Base-by-base conservation (phyloP, 495 filamentous ascomycete species). In the Margaritispora aquatica region DNA sequence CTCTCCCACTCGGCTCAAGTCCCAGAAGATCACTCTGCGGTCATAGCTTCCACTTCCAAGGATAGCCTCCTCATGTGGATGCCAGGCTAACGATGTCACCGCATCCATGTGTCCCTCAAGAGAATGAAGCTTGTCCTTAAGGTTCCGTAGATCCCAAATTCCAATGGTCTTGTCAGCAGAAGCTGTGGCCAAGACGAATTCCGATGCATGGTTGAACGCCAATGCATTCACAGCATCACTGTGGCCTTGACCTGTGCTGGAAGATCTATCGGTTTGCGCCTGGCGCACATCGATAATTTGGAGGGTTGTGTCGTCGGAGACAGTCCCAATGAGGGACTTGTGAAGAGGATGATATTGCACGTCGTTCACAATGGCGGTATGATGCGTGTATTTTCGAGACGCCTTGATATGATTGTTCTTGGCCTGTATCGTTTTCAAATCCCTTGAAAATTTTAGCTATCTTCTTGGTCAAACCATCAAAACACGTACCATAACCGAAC, bases 101-200 rank as follows among this genome's bases (percentile, higher is more conserved):
- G 87, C 84, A 62, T 96, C 92, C 46, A 77, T 81, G 71, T 99
- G 95, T 20, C 87, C 89, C 61, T 93, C 86, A 11, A 96, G 78
- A 0, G 85, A 83, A 71, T 97, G 92, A 9, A 97, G 77, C 74
- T 90, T 95, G 44, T 86, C 78, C 63, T 88, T 89, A 48, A 95
- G 79, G 65, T 94, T 93, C 48, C 94, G 85, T 52, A 99, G 73
- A 73, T 99, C 94, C 92, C 94, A 99, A 29, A 97, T 77, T 15
- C 88, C 93, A 64, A 99, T 92, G 0, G 89, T 90, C 71, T 96
- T 96, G 66, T 99, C 94, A 0, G 88, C 91, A 38, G 93, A 97
- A 2, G 88, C 94, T 0, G 94, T 97, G 2, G 93, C 94, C 47
- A 97, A 73, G 51, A 96, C 76, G 27, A 85, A 88, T 64, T 99